These are phyloP conservation scores for Chytridium lagenaria DNA, from an alignment of 371 early-diverging fungal genomes.

Conservation along the genomic window DNA sequence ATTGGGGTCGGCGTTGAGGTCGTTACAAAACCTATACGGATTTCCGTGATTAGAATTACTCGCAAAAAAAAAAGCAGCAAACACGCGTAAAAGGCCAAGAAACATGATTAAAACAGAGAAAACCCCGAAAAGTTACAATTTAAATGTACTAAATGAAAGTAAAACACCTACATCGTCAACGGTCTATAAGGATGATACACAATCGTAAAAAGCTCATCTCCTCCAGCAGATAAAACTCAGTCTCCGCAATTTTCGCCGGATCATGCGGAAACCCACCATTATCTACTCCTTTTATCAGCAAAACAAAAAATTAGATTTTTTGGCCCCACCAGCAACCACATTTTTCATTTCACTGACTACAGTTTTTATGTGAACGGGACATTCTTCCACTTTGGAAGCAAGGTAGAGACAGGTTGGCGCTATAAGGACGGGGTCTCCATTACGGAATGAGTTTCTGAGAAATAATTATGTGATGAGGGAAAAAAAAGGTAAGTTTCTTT, in stretches of 20 bases:
- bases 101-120: too few species aligned
- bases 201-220: slow-evolving; percentile 84
- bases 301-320: slow-evolving; percentile 1
- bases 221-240: slow-evolving; percentile 89
- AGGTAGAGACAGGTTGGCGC: slow-evolving; percentile 82
- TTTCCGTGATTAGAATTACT: neutral
- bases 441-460: slow-evolving; percentile 38
- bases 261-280: slow-evolving; percentile 71
- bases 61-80: neutral
- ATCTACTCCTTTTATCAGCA: slow-evolving; percentile 22
- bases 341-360: slow-evolving; percentile 74
- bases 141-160: too few species aligned
- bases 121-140: too few species aligned
- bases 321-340: slow-evolving; percentile 41
- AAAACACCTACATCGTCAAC: slow-evolving; percentile 59
- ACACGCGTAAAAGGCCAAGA: too few species aligned
- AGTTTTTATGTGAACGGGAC: slow-evolving; percentile 82
- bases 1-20: slow-evolving; percentile 23
- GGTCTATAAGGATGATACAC: slow-evolving; percentile 88
- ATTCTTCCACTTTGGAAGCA: slow-evolving; percentile 90
- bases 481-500: neutral
- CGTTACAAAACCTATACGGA: slow-evolving; percentile 6
- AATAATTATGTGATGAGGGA: too few species aligned
- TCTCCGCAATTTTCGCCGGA: slow-evolving; percentile 79
- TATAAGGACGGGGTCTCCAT: slow-evolving; percentile 79